Evolutionary conservation across 2,329 filamentous ascomycete genomes (phyloP).

Genomic region (Hymenoscyphus fructigenus): DNA sequence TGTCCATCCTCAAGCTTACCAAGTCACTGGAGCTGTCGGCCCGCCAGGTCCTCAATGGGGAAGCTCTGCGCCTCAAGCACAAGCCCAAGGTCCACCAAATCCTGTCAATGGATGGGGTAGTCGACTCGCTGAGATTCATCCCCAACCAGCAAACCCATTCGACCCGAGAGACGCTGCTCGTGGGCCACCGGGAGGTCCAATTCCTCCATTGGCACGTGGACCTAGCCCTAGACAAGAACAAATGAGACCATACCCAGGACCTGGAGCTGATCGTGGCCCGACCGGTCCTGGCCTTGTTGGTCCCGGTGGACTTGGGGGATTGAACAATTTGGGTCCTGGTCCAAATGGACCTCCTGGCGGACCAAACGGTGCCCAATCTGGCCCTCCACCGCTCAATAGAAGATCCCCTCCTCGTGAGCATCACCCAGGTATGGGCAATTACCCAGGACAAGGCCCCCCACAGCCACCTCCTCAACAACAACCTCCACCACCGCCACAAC

Average conservation of each 20-base stretch:
- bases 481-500: constrained; percentile 43
- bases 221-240: constrained; percentile 76
- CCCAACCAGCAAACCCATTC: constrained; percentile 76
- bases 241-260: constrained; percentile 58
- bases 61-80: constrained; percentile 67
- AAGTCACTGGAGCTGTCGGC: constrained; percentile 76
- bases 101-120: constrained; percentile 54
- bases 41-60: constrained; percentile 90
- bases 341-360: constrained; percentile 48
- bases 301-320: not conserved
- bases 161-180: constrained; percentile 75
- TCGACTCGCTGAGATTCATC: constrained; percentile 76
- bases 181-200: constrained; percentile 59
- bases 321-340: not conserved
- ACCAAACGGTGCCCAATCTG: constrained; percentile 30
- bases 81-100: constrained; percentile 42
- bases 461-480: constrained; percentile 56
- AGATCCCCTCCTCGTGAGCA: constrained; percentile 47
- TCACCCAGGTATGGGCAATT: constrained; percentile 23
- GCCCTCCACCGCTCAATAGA: constrained; percentile 31
- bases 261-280: constrained; percentile 49
- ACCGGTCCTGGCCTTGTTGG: constrained; percentile 34
- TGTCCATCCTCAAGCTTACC: constrained; percentile 92
- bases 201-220: constrained; percentile 60
- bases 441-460: constrained; percentile 48